Base-by-base conservation (phyloP, 2,329 filamentous ascomycete species). In the Colletotrichum cuscutae region DNA sequence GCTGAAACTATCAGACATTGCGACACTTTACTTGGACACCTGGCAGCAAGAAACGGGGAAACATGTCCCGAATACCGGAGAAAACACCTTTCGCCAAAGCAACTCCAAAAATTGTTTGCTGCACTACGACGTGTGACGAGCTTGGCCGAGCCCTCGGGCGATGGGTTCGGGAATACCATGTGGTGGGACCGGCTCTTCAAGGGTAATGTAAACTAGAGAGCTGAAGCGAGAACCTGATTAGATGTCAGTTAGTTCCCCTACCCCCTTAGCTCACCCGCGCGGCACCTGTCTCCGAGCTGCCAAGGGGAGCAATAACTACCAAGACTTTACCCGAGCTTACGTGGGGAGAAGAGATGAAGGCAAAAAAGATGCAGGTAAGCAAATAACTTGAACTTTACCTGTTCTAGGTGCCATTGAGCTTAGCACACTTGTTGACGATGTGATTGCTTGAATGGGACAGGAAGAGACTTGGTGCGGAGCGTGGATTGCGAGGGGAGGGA, bases 311-410 rank as follows among this genome's bases (percentile, higher is more conserved):
- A 22, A 59, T 28, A 58, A 30, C 26, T 60, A 7, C 46, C 64
- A 68, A 42, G 49, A 66, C 28, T 66, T 66, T 71, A 66, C 54
- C 68, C 68, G 62, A 71, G 68, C 68, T 71, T 56, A 62, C 57
- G 63, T 67, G 57, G 49, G 56, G 58, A 26, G 57, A 32, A 49
- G 58, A 26, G n/a, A 13, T n/a, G 30, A 19, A 22, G 35, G 19
- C 22, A 8, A 49, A 49, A 46, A 52, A 56, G 26, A 59, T 32
- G 59, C 69, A 54, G 30, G 65, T 68, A 60, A 69, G 64, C 64
- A 57, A 60, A 9, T 24, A 24, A 26, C 58, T 26, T 26, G 19
- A 59, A 46, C 35, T 42, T 42, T 42, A 42, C 5, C 15, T 42
- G 37, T 42, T 49, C 42, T 49, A 49, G 42, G 42, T 49, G 37